Evolutionary conservation across 345 rosid genomes (phyloP).

Genomic region (Acer yangbiense): DNA sequence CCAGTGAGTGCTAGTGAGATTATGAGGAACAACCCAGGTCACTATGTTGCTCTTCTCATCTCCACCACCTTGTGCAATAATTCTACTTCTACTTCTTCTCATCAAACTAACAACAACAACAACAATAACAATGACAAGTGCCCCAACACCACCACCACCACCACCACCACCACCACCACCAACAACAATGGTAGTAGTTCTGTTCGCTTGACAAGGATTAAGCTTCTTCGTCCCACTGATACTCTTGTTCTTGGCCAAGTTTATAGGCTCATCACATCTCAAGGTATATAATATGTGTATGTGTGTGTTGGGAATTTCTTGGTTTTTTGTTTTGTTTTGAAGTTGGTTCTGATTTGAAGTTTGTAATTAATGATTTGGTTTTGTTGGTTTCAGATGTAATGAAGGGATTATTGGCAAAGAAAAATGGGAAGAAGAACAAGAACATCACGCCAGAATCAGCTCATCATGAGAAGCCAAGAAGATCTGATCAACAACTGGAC

Average conservation of each 20-base stretch:
- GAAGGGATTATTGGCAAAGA: slow-evolving; percentile 76
- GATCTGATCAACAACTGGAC: slow-evolving; percentile 37
- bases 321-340: neutral
- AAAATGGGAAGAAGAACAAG: slow-evolving; percentile 60
- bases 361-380: too few species aligned
- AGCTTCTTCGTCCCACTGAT: slow-evolving; percentile 90
- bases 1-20: slow-evolving; percentile 65
- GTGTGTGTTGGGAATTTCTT: too few species aligned
- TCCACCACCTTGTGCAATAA: slow-evolving; percentile 54
- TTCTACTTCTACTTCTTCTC: slow-evolving; percentile 8
- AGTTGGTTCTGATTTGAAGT: slow-evolving; percentile 12
- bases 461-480: slow-evolving; percentile 26
- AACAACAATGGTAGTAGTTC: slow-evolving; percentile 23
- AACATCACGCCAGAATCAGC: slow-evolving; percentile 32
- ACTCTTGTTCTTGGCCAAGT: slow-evolving; percentile 77
- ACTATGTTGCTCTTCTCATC: slow-evolving; percentile 88
- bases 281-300: slow-evolving; percentile 41
- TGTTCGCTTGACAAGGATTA: slow-evolving; percentile 77
- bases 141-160: too few species aligned
- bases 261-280: slow-evolving; percentile 76
- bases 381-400: slow-evolving; percentile 59
- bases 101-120: slow-evolving; percentile 34
- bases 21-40: slow-evolving; percentile 88
- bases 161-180: neutral
- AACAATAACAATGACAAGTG: neutral